Evolutionary conservation across 1,284 basidiomycete genomes (phyloP), one percentile per base, ranked within the genome.

Genomic region (Dichomitus squalens): DNA sequence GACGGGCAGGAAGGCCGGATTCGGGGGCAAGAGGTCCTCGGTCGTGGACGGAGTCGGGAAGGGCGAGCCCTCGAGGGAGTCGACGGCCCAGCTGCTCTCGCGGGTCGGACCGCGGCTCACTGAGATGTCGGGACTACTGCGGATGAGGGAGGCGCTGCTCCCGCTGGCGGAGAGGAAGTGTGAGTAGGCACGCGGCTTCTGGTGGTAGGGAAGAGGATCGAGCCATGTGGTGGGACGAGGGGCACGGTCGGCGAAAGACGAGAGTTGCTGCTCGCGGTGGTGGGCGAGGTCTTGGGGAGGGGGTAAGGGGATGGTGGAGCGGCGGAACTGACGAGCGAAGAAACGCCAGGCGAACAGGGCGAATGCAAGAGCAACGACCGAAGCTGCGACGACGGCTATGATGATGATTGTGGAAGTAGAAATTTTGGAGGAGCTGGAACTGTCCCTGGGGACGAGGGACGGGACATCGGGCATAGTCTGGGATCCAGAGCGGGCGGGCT

Each of bases 231-330:
- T 52, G 2, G 65, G 66, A 21, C 60, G 62, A 46, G 27, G 34
- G 35, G 64, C 61, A 50, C 58, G 57, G 8, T 68, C 68, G 2
- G 65, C 49, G 46, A 70, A 61, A 7, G 65, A 73, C 12, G 75
- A 72, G 14, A 79, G 66, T 52, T 79, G 75, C 34, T 79, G 78
- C 64, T 82, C 75, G 21, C 84, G 78, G 52, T 80, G 78, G 62
- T 83, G 82, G 4, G 84, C 83, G n/a, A 86, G 79, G 18, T 80
- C 80, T 59, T 86, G 83, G 1, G 79, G 73, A 20, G 83, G 85
- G 0, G 85, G 86, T 1, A 87, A 73, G 2, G 85, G 85, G 0
- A 70, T 71, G 4, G 67, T 68, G 21, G 68, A 55, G 21, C 65
- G 69, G 36, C 67, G 67, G 43, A 68, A 73, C 16, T 58, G 60